Evolutionary conservation across 2,329 filamentous ascomycete species (phyloP).

Genomic region (Colletotrichum kahawae): DNA sequence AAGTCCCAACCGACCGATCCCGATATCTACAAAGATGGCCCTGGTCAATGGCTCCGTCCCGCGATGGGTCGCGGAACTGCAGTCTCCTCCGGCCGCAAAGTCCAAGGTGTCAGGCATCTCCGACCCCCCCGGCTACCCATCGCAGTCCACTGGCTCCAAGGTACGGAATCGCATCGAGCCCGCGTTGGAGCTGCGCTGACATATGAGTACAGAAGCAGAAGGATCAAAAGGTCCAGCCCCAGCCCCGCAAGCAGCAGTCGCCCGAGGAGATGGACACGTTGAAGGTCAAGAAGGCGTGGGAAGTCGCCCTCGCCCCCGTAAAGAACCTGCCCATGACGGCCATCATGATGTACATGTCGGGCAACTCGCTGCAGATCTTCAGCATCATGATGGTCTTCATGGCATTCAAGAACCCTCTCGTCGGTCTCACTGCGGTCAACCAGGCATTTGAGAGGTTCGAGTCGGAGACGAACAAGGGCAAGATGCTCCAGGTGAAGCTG

Average conservation of each 20-base stretch:
- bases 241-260: constrained; percentile 70
- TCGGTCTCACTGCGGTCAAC: constrained; percentile 82
- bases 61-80: constrained; percentile 83
- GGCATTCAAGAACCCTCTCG: constrained; percentile 95
- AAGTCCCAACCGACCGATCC: neutral
- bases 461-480: constrained; percentile 74
- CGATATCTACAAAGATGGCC: constrained; percentile 1
- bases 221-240: constrained; percentile 51
- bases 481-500: constrained; percentile 83
- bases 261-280: constrained; percentile 90
- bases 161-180: constrained; percentile 35
- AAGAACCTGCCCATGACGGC: constrained; percentile 98
- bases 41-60: constrained; percentile 52
- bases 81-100: constrained; percentile 69
- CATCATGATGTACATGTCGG: constrained; percentile 99
- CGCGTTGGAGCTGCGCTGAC: neutral
- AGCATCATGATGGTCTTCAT: constrained; percentile 99
- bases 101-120: constrained; percentile 72
- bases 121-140: constrained; percentile 85
- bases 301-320: constrained; percentile 89
- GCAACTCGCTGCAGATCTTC: constrained; percentile 97
- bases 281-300: constrained; percentile 99
- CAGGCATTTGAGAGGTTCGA: constrained; percentile 91
- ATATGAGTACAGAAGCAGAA: constrained; percentile 51
- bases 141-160: constrained; percentile 61